A percentile compares a stretch with the other conserved stretches of the same genome.
Evolutionary conservation across 2,329 filamentous ascomycete species (phyloP).

Genomic region (Calonectria hawksworthii): DNA sequence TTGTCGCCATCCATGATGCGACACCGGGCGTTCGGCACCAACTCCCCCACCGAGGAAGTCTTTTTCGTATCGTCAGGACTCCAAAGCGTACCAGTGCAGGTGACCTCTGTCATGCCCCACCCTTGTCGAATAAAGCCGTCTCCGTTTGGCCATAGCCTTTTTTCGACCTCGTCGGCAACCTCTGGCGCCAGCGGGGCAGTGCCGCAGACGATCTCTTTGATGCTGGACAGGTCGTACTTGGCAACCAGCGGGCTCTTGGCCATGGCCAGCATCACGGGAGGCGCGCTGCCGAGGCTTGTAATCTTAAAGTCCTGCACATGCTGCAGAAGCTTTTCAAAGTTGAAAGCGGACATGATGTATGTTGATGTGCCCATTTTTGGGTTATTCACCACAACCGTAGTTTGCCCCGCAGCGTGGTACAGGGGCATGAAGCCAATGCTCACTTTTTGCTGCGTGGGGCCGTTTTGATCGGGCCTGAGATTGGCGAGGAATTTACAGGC

Average conservation of each 20-base stretch:
- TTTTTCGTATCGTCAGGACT: background rate
- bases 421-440: conserved; percentile 13
- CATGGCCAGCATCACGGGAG: background rate
- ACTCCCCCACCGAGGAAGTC: background rate
- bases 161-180: conserved; percentile 6
- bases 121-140: conserved; percentile 3
- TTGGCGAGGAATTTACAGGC: background rate
- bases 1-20: background rate
- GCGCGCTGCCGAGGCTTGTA: background rate
- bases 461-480: background rate
- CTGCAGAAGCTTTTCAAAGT: conserved; percentile 12
- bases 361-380: conserved; percentile 1
- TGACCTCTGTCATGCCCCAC: conserved; percentile 17
- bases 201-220: background rate
- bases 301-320: conserved; percentile 10
- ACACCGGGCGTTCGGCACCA: conserved; percentile 8
- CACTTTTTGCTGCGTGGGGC: background rate
- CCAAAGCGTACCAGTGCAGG: background rate
- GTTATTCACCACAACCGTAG: conserved; percentile 6
- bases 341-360: conserved; percentile 1
- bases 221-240: conserved; percentile 8
- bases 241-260: conserved; percentile 3
- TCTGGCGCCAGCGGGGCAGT: conserved; percentile 8
- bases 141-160: conserved; percentile 5
- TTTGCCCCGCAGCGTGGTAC: conserved; percentile 13